A percentile compares a stretch with the other conserved stretches of the same genome.
Conservation (phyloP, 495 filamentous ascomycete species). For the Daldinia grandis region DNA sequence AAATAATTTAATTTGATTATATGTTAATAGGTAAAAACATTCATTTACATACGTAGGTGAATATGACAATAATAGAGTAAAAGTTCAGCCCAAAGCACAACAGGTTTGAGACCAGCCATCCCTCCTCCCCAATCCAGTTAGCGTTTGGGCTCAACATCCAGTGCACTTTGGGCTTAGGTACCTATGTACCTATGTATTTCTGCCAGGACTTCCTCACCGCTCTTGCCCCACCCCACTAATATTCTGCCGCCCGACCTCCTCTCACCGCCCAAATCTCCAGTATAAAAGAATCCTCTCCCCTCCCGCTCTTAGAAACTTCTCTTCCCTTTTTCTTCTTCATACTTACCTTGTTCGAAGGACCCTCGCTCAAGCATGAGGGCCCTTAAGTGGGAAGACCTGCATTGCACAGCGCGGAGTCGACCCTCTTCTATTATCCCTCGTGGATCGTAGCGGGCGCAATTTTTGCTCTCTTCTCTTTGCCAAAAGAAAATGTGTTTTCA, state of each 20-base stretch:
- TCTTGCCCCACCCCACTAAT: background rate
- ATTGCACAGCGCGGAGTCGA: constrained; percentile 81
- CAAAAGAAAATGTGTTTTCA: constrained; percentile 16
- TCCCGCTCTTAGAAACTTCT: background rate
- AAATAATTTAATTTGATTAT: too few species aligned
- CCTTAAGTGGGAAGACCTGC: constrained; percentile 72
- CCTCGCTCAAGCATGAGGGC: constrained; percentile 68
- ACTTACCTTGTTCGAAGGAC: constrained; percentile 76
- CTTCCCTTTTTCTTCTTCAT: constrained; percentile 65
- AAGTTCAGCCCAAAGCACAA: background rate
- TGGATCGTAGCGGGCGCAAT: constrained; percentile 62
- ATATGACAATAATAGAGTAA: too few species aligned
- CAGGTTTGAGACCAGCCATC: background rate
- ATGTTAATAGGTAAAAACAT: too few species aligned
- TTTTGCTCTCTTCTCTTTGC: constrained; percentile 35
- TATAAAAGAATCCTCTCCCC: constrained; percentile 3
- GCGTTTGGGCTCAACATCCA: background rate
- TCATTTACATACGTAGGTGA: too few species aligned
- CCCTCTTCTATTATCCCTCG: constrained; percentile 72
- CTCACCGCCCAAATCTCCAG: constrained; percentile 1
- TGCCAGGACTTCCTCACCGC: background rate
- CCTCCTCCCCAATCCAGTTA: background rate
- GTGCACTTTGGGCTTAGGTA: background rate
- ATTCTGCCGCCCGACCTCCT: constrained; percentile 17
- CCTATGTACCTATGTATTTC: too few species aligned